phyloP scores from a whole-genome alignment of 129 eudicot genomes.

The Chrysanthemum makinoi region DNA sequence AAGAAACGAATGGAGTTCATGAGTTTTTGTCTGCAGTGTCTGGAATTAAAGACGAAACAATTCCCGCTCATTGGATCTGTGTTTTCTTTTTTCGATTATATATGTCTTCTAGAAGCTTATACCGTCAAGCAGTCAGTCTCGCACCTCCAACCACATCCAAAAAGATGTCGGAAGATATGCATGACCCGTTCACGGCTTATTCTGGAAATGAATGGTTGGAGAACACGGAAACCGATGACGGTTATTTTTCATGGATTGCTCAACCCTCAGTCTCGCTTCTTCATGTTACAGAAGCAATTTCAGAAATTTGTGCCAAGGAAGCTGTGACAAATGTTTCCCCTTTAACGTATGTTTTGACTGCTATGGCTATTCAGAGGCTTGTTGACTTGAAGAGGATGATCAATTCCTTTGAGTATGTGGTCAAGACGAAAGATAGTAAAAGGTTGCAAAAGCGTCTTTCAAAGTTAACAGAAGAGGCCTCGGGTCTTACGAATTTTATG shows the following conservation, averaged over 20 bases:
- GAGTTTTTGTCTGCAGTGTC: constrained; percentile 37
- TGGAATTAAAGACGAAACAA: constrained; percentile 30
- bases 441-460: constrained; percentile 39
- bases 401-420: constrained; percentile 48
- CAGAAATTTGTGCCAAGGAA: constrained; percentile 38
- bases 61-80: constrained; percentile 48
- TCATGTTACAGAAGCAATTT: constrained; percentile 39
- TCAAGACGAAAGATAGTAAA: constrained; percentile 44
- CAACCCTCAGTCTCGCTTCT: constrained; percentile 67
- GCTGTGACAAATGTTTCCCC: constrained; percentile 39
- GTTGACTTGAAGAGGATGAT: constrained; percentile 69
- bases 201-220: constrained; percentile 70
- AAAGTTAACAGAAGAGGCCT: constrained; percentile 63
- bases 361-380: constrained; percentile 79
- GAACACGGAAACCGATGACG: constrained; percentile 46
- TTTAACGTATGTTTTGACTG: constrained; percentile 53
- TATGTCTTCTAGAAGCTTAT: constrained; percentile 68
- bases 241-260: constrained; percentile 72
- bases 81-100: constrained; percentile 67
- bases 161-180: constrained; percentile 58
- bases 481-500: constrained; percentile 46
- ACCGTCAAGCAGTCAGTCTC: constrained; percentile 59
- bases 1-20: constrained; percentile 25
- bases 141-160: constrained; percentile 66
- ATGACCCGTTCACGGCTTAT: constrained; percentile 50